phyloP scores from a whole-genome alignment of 805 yeast species.

The Zygoascus tannicola region DNA sequence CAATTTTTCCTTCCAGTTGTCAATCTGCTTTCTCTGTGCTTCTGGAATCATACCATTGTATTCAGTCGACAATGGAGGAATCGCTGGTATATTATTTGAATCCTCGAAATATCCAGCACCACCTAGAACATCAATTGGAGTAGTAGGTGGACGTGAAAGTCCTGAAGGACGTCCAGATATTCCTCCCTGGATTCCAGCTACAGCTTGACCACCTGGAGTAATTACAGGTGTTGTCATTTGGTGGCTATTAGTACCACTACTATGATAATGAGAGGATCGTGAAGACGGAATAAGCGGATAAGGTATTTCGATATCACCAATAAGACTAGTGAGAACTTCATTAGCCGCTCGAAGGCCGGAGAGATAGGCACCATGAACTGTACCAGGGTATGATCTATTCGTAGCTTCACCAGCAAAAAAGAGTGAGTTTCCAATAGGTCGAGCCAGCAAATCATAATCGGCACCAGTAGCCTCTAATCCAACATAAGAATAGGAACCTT shows the following conservation, averaged over 20 bases:
- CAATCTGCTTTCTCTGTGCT: neutral
- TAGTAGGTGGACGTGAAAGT: neutral
- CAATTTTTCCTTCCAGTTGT: slow-evolving; percentile 12
- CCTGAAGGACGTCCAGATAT: neutral
- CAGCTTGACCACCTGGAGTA: slow-evolving; percentile 6
- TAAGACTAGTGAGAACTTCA: slow-evolving; percentile 31
- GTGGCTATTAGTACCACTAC: slow-evolving; percentile 7
- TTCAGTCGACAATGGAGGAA: neutral
- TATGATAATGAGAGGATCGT: slow-evolving; percentile 7
- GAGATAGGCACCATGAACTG: slow-evolving; percentile 36
- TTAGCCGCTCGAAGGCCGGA: slow-evolving; percentile 36
- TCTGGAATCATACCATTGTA: neutral
- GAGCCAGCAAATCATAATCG: slow-evolving; percentile 33
- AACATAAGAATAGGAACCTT: slow-evolving; percentile 63
- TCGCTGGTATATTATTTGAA: neutral
- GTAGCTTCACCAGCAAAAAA: slow-evolving; percentile 39
- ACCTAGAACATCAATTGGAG: neutral
- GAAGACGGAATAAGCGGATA: slow-evolving; percentile 25
- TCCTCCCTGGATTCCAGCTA: neutral
- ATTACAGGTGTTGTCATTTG: slow-evolving; percentile 9
- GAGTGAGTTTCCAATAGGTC: slow-evolving; percentile 29
- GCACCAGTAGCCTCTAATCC: slow-evolving; percentile 36
- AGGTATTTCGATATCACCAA: slow-evolving; percentile 34
- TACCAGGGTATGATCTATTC: slow-evolving; percentile 33
- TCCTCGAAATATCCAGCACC: slow-evolving; percentile 1